These are phyloP conservation scores for Arthrobotrys pseudoclavata DNA, from an alignment of 2,329 filamentous ascomycete species.

Conservation along the genomic window DNA sequence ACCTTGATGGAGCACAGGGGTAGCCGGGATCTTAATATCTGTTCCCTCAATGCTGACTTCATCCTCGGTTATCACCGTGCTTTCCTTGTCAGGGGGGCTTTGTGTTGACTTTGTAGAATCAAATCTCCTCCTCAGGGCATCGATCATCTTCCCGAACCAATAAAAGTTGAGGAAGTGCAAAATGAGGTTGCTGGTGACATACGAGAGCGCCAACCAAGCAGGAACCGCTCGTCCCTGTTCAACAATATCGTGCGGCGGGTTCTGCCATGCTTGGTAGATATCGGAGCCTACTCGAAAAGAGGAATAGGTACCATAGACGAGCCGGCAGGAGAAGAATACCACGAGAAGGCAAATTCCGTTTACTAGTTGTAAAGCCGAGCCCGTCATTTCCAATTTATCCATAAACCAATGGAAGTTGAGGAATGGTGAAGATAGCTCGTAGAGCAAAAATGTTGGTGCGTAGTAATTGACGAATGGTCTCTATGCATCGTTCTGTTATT, in stretches of 20 bases:
- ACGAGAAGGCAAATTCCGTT: constrained; percentile 80
- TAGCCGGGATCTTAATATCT: constrained; percentile 29
- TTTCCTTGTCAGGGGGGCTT: background rate
- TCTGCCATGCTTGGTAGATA: constrained; percentile 74
- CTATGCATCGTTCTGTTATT: constrained; percentile 67
- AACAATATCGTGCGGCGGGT: constrained; percentile 67
- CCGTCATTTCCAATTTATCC: constrained; percentile 86
- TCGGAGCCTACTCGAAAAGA: constrained; percentile 79
- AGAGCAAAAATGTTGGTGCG: constrained; percentile 83
- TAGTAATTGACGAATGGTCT: constrained; percentile 89
- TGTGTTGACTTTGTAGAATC: constrained; percentile 64
- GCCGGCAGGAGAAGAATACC: constrained; percentile 81
- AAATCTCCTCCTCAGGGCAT: constrained; percentile 82
- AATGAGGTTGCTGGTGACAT: constrained; percentile 78
- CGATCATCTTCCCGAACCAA: constrained; percentile 91
- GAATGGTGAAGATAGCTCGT: constrained; percentile 87
- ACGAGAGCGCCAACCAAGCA: constrained; percentile 77
- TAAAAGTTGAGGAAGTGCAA: constrained; percentile 84
- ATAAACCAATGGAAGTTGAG: constrained; percentile 93
- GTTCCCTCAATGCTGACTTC: constrained; percentile 43
- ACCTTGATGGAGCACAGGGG: background rate
- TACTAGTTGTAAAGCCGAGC: constrained; percentile 78
- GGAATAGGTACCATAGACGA: constrained; percentile 82
- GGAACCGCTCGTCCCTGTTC: constrained; percentile 72
- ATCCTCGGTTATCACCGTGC: background rate